phyloP scores from a whole-genome alignment of 2,329 filamentous ascomycete species.

The Ilyonectria destructans region DNA sequence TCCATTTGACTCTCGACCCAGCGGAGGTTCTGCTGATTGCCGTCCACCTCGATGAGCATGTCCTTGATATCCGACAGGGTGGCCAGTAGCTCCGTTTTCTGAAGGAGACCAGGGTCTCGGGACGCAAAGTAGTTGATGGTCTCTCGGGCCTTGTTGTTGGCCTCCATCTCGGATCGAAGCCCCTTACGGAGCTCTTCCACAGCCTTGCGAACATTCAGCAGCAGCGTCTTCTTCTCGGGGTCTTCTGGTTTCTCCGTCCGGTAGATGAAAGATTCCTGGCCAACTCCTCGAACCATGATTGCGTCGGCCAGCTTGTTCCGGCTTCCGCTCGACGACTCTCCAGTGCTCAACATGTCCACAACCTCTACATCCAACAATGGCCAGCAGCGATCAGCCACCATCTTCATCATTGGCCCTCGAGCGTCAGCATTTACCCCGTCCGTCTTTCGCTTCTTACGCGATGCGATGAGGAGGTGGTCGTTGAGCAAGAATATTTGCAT shows the following conservation, averaged over 20 bases:
- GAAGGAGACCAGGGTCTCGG: conserved; percentile 82
- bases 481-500: conserved; percentile 96
- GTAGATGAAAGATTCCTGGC: conserved; percentile 94
- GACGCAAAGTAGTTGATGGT: conserved; percentile 90
- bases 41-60: conserved; percentile 95
- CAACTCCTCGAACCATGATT: conserved; percentile 89
- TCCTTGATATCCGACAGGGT: conserved; percentile 85
- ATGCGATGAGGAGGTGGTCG: conserved; percentile 92
- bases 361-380: conserved; percentile 93
- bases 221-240: conserved; percentile 83
- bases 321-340: conserved; percentile 65
- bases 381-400: conserved; percentile 96
- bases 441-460: conserved; percentile 91
- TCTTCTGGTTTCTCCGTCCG: conserved; percentile 87
- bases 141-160: conserved; percentile 87
- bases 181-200: conserved; percentile 92
- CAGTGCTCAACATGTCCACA: conserved; percentile 84
- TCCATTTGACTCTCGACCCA: conserved; percentile 98
- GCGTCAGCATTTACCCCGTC: conserved; percentile 73
- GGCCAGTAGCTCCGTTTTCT: conserved; percentile 86
- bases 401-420: conserved; percentile 76
- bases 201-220: conserved; percentile 93
- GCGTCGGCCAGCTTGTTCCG: conserved; percentile 83
- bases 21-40: conserved; percentile 94
- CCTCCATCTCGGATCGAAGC: conserved; percentile 88